phyloP scores from a whole-genome alignment of 352 stramenopile genomes.

The Thalassiosira mediterranea region DNA sequence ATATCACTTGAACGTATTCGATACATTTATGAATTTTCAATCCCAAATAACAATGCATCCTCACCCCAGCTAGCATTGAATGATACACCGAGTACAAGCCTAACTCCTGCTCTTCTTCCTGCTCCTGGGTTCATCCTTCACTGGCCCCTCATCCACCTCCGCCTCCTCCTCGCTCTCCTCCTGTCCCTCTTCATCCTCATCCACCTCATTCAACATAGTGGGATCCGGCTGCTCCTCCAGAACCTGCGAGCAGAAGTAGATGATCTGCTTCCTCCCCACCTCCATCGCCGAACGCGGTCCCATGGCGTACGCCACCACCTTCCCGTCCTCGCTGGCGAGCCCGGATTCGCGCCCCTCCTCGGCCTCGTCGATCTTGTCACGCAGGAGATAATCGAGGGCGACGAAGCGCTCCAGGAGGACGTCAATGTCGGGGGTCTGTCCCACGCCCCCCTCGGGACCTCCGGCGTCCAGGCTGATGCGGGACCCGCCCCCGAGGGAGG shows the following conservation, averaged over 20 bases:
- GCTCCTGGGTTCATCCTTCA: too few species aligned
- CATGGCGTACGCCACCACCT: slow-evolving; percentile 72
- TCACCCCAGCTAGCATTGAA: too few species aligned
- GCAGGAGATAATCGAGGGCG: slow-evolving; percentile 73
- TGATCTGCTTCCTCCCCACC: slow-evolving; percentile 78
- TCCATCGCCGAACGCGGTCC: slow-evolving; percentile 76
- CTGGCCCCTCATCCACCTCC: too few species aligned
- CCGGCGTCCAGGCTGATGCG: slow-evolving; percentile 4
- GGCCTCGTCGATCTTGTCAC: slow-evolving; percentile 63
- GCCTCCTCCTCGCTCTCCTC: slow-evolving; percentile 48
- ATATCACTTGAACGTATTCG: too few species aligned
- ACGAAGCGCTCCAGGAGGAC: slow-evolving; percentile 71
- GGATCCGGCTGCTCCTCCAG: slow-evolving; percentile 79
- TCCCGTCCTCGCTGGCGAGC: slow-evolving; percentile 40
- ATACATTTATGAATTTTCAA: too few species aligned
- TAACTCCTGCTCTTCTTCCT: too few species aligned
- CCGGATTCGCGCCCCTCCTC: slow-evolving; percentile 17
- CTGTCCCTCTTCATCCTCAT: slow-evolving; percentile 59
- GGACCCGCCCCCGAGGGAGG: neutral
- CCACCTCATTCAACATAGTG: slow-evolving; percentile 79
- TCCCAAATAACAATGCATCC: too few species aligned
- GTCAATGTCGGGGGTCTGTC: slow-evolving; percentile 72
- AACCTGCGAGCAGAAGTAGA: slow-evolving; percentile 79
- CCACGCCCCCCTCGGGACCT: slow-evolving; percentile 11
- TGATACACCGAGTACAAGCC: too few species aligned